phyloP scores from a whole-genome alignment of 768 basidiomycete genomes.

The Kwoniella sp. region DNA sequence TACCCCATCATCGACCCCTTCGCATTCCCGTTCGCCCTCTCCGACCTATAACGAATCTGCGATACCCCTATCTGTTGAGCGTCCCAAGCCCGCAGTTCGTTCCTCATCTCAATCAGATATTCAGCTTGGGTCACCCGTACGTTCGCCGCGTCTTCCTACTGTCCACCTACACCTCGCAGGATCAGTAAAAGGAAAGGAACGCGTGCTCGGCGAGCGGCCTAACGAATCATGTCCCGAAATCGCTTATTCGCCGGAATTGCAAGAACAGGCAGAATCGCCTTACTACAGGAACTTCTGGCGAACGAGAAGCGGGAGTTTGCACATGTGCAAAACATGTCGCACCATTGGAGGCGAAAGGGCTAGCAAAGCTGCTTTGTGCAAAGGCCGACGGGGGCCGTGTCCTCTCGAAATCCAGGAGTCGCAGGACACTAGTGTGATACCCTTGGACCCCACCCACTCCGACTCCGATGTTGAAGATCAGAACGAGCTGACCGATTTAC shows the following conservation, averaged over 20 bases:
- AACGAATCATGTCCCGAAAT: not conserved
- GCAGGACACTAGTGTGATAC: too few species aligned
- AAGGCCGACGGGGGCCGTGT: not conserved
- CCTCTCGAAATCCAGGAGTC: not conserved
- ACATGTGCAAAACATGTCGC: conserved; percentile 16
- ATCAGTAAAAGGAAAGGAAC: conserved; percentile 27
- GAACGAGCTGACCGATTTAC: not conserved
- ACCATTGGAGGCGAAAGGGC: conserved; percentile 17
- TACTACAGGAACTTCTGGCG: conserved; percentile 15
- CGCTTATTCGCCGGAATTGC: not conserved
- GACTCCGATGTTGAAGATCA: not conserved
- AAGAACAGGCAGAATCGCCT: conserved; percentile 1
- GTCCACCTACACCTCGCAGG: too few species aligned
- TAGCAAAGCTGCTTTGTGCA: conserved; percentile 10
- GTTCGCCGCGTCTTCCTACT: too few species aligned
- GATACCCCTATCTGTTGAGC: too few species aligned
- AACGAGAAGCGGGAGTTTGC: not conserved
- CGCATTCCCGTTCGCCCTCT: too few species aligned
- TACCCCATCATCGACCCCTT: not conserved
- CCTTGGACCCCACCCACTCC: not conserved
- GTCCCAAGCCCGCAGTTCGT: too few species aligned
- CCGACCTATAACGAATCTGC: not conserved
- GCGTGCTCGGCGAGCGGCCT: conserved; percentile 28
- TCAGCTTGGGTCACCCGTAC: too few species aligned
- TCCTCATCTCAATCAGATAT: too few species aligned